phyloP scores from a whole-genome alignment of 2,329 filamentous ascomycete genomes.

The Epichloe gansuensis region DNA sequence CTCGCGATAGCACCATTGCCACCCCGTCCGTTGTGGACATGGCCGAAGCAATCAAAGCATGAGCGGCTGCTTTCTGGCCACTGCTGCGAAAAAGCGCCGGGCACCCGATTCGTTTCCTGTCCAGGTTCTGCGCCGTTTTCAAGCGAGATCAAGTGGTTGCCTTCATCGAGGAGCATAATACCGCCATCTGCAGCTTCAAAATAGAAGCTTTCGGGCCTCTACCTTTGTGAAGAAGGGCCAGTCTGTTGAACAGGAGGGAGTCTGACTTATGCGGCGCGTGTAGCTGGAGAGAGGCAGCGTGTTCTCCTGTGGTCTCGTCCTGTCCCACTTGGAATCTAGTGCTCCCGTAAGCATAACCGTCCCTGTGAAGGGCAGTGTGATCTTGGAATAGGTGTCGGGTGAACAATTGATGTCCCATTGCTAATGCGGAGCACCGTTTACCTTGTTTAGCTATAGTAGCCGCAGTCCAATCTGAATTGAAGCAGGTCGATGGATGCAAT shows the following conservation, averaged over 20 bases:
- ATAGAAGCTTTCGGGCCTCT: slow-evolving; percentile 18
- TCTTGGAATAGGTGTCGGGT: too few relatives aligned
- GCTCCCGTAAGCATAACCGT: background rate
- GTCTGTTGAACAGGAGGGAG: too few relatives aligned
- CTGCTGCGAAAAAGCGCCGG: slow-evolving; percentile 18
- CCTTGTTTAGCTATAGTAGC: too few relatives aligned
- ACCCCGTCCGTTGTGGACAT: slow-evolving; percentile 23
- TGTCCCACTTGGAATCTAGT: too few relatives aligned
- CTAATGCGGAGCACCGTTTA: too few relatives aligned
- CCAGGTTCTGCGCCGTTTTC: slow-evolving; percentile 22
- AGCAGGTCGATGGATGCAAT: too few relatives aligned
- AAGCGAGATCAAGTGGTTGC: slow-evolving; percentile 25
- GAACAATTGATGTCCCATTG: too few relatives aligned
- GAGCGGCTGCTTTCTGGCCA: slow-evolving; percentile 16
- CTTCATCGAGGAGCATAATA: slow-evolving; percentile 30
- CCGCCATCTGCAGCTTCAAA: slow-evolving; percentile 11
- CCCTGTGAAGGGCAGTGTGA: too few relatives aligned
- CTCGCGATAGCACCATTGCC: slow-evolving; percentile 31
- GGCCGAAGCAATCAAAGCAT: slow-evolving; percentile 28
- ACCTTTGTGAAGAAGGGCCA: too few relatives aligned
- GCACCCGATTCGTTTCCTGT: slow-evolving; percentile 17
- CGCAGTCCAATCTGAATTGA: too few relatives aligned
- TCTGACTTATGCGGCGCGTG: background rate
- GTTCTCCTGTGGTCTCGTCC: background rate
- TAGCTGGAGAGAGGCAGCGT: background rate